Percentiles rank a stretch among this genome's conserved stretches.
Evolutionary conservation across 2,329 filamentous ascomycete species (phyloP).

Genomic region (Trichoderma koningii): DNA sequence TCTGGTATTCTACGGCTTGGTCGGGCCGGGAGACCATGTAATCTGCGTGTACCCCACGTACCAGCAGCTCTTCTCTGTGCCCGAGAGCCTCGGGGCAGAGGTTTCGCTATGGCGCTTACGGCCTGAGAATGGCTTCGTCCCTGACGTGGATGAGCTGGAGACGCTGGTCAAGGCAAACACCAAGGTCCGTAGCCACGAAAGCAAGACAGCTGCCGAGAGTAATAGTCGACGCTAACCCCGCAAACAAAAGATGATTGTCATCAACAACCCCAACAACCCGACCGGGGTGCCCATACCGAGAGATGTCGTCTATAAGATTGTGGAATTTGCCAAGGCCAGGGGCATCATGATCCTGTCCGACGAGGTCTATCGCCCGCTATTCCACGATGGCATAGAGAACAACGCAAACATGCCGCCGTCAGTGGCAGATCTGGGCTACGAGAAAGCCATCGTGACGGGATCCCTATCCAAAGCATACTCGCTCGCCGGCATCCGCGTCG

Average conservation of each 20-base stretch:
- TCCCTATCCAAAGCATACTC: slow-evolving; percentile 86
- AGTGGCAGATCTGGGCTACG: slow-evolving; percentile 70
- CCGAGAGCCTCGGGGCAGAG: slow-evolving; percentile 71
- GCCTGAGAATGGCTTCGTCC: slow-evolving; percentile 64
- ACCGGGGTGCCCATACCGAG: slow-evolving; percentile 71
- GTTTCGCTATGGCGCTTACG: slow-evolving; percentile 75
- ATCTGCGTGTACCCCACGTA: slow-evolving; percentile 87
- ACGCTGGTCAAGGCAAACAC: slow-evolving; percentile 67
- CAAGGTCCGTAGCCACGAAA: slow-evolving; percentile 52
- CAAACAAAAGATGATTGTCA: slow-evolving; percentile 53
- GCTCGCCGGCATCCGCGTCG: slow-evolving; percentile 76
- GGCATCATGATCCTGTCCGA: slow-evolving; percentile 71
- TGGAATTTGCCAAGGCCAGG: slow-evolving; percentile 63
- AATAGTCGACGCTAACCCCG: slow-evolving; percentile 54
- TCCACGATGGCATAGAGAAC: slow-evolving; percentile 57
- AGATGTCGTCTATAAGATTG: slow-evolving; percentile 59
- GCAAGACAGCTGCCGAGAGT: background rate
- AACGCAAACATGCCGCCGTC: slow-evolving; percentile 57
- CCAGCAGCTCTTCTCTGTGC: slow-evolving; percentile 78
- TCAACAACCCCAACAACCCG: slow-evolving; percentile 81
- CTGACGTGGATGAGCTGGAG: slow-evolving; percentile 67
- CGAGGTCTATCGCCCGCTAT: slow-evolving; percentile 83
- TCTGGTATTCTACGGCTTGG: slow-evolving; percentile 70
- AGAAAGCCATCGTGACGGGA: slow-evolving; percentile 70
- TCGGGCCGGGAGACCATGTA: slow-evolving; percentile 77